These are phyloP conservation scores for Boletus tomentosulus DNA, from an alignment of 768 basidiomycete species.

Conservation along the genomic window DNA sequence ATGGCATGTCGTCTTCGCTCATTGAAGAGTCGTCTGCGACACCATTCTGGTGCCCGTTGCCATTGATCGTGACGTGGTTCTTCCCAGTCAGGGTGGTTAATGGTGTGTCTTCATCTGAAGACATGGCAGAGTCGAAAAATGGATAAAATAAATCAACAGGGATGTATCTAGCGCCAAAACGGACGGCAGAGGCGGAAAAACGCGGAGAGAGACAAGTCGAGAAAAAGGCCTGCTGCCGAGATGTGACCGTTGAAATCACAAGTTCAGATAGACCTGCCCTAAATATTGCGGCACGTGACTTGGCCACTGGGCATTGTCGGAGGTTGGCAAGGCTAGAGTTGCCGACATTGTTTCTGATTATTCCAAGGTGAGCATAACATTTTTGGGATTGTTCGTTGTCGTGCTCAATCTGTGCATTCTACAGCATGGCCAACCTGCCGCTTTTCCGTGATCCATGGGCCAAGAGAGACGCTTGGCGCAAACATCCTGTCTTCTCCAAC, in stretches of 20 bases:
- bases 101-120: slow-evolving; percentile 58
- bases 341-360: slow-evolving; percentile 8
- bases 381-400: neutral
- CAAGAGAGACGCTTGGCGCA: slow-evolving; percentile 89
- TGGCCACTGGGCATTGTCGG: slow-evolving; percentile 1
- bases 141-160: slow-evolving; percentile 5
- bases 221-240: slow-evolving; percentile 24
- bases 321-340: neutral
- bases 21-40: slow-evolving; percentile 43
- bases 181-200: slow-evolving; percentile 19
- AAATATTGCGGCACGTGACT: slow-evolving; percentile 32
- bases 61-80: slow-evolving; percentile 42
- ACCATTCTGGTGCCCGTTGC: slow-evolving; percentile 37
- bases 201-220: slow-evolving; percentile 29
- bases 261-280: slow-evolving; percentile 57
- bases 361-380: slow-evolving; percentile 16
- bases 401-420: slow-evolving; percentile 9
- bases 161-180: neutral
- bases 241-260: slow-evolving; percentile 27
- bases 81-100: slow-evolving; percentile 41
- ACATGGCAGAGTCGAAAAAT: slow-evolving; percentile 39
- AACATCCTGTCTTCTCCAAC: slow-evolving; percentile 82
- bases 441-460: slow-evolving; percentile 94
- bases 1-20: slow-evolving; percentile 70
- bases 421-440: slow-evolving; percentile 58